Conservation (phyloP, 768 basidiomycete species). For the Tylopilus subfusipes region DNA sequence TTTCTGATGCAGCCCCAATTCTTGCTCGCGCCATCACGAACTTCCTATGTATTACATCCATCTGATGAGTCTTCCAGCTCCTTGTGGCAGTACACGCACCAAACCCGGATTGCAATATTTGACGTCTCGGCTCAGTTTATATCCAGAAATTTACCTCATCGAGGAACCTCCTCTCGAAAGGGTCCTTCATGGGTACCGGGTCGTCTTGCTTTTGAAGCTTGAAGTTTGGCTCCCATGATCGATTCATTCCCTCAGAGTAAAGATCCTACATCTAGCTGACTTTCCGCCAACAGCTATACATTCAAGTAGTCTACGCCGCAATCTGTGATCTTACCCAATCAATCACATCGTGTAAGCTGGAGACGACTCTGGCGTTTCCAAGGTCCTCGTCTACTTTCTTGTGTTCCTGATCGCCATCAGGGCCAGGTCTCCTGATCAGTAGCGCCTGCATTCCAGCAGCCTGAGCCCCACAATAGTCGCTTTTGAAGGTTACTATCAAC, state of each 20-base stretch:
- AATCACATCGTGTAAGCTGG: constrained; percentile 35
- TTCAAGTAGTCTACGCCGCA: background rate
- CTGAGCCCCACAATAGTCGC: constrained; percentile 64
- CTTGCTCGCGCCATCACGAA: background rate
- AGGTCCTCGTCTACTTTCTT: constrained; percentile 45
- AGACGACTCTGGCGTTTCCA: constrained; percentile 36
- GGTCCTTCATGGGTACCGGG: too few species aligned
- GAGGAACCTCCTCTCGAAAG: background rate
- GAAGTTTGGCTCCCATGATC: too few species aligned
- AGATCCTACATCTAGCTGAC: too few species aligned
- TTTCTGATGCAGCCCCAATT: constrained; percentile 6
- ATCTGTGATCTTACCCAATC: constrained; percentile 33
- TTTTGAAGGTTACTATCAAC: constrained; percentile 25
- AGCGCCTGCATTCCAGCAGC: constrained; percentile 54
- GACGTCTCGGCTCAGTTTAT: background rate
- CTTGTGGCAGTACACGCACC: background rate
- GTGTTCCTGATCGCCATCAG: constrained; percentile 44
- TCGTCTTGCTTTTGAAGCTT: too few species aligned
- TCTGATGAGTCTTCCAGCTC: background rate
- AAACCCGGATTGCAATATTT: too few species aligned
- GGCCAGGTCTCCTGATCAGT: constrained; percentile 50
- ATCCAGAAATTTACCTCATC: background rate
- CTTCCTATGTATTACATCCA: background rate
- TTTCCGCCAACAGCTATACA: background rate
- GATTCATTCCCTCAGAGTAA: background rate